A percentile compares a stretch with the other conserved stretches of the same genome.
Conservation (phyloP, 2,329 filamentous ascomycete genomes). For the Ophiostoma sp. region DNA sequence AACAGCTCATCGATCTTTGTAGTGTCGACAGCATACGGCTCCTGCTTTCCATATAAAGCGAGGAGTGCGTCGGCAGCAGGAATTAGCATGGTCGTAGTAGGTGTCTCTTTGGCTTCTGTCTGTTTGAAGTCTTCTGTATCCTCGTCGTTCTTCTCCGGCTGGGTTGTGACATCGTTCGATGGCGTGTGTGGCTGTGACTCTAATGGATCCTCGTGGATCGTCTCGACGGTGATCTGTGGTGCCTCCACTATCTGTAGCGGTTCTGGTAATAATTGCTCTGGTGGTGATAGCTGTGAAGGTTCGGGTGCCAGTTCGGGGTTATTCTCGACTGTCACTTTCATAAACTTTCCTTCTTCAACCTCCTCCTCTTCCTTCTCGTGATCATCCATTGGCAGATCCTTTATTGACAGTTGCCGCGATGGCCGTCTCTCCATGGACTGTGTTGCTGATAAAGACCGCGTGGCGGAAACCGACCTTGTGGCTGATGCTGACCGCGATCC, state of each 20-base stretch:
- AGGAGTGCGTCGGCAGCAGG: slow-evolving; percentile 1
- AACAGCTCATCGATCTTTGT: slow-evolving; percentile 21
- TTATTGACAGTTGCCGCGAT: not conserved
- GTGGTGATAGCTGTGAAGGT: no score
- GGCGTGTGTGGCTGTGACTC: not conserved
- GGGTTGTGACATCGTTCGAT: not conserved
- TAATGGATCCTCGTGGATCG: not conserved
- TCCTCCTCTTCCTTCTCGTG: not conserved
- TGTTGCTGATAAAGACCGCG: not conserved
- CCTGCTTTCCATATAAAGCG: slow-evolving; percentile 29
- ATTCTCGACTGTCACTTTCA: not conserved
- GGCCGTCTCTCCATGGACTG: slow-evolving; percentile 8
- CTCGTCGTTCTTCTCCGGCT: not conserved
- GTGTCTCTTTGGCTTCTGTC: not conserved
- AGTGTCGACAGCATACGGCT: slow-evolving; percentile 17
- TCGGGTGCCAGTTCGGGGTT: no score
- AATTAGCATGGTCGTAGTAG: not conserved
- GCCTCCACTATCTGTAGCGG: not conserved
- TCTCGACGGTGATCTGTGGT: not conserved
- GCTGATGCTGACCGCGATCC: not conserved
- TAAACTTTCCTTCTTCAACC: not conserved
- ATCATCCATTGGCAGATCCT: not conserved
- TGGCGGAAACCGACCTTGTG: not conserved
- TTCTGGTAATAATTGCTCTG: no score
- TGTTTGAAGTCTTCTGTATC: not conserved